phyloP scores from a whole-genome alignment of 768 basidiomycete species.

The Trametes elegans region DNA sequence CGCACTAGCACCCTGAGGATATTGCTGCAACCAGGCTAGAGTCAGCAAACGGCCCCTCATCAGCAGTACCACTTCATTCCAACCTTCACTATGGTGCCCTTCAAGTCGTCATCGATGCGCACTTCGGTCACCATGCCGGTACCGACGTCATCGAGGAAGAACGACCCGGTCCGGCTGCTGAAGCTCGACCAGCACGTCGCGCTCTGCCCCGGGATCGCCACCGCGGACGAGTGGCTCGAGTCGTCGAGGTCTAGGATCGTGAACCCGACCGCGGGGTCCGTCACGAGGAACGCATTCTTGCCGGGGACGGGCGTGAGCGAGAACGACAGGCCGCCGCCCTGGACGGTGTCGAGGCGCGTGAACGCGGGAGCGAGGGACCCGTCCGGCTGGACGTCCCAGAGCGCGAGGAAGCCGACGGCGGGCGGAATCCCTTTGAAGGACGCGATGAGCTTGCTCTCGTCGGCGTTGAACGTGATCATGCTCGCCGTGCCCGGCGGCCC shows the following conservation, averaged over 20 bases:
- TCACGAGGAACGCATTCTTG: conserved; percentile 26
- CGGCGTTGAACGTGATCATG: conserved; percentile 47
- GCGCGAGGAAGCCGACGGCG: conserved; percentile 46
- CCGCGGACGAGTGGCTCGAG: conserved; percentile 4
- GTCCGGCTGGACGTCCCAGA: conserved; percentile 44
- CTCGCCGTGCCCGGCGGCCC: conserved; percentile 45
- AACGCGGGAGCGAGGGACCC: conserved; percentile 43
- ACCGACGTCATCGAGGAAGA: conserved; percentile 28
- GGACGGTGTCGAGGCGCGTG: conserved; percentile 32
- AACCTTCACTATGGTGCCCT: conserved; percentile 42
- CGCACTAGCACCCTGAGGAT: conserved; percentile 17
- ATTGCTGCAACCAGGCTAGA: neutral
- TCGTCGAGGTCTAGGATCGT: conserved; percentile 27
- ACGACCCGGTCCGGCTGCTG: conserved; percentile 30
- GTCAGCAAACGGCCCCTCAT: neutral
- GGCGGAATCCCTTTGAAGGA: conserved; percentile 48
- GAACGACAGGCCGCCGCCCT: conserved; percentile 48
- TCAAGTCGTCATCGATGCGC: conserved; percentile 42
- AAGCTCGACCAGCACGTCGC: conserved; percentile 30
- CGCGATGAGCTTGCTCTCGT: conserved; percentile 41
- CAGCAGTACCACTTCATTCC: neutral
- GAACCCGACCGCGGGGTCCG: conserved; percentile 30
- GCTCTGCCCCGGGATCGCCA: conserved; percentile 26
- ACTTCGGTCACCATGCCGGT: conserved; percentile 39
- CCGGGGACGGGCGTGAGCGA: conserved; percentile 36